Conservation (phyloP, 2,329 filamentous ascomycete species). For the Botrytis paeoniae region DNA sequence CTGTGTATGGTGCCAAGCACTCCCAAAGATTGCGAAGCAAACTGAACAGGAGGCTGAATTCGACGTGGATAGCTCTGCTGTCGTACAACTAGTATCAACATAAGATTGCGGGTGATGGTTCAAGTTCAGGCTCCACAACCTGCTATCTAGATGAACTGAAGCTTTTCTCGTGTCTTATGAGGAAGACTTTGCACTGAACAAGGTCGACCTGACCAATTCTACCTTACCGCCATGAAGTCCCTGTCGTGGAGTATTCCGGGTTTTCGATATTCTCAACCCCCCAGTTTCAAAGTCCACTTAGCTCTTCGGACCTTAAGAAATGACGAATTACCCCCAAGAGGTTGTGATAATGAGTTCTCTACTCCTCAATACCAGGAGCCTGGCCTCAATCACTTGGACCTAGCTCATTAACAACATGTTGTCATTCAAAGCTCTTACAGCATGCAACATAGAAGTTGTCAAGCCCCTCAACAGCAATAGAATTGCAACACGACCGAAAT, state of each 20-base stretch:
- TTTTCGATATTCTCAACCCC: neutral
- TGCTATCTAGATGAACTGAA: neutral
- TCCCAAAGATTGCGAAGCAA: neutral
- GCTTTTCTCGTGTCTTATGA: neutral
- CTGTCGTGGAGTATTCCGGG: neutral
- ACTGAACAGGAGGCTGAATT: neutral
- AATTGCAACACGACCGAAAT: neutral
- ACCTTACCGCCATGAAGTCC: neutral
- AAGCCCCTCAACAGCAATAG: neutral
- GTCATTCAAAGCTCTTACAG: neutral
- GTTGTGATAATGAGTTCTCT: neutral
- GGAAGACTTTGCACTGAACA: neutral
- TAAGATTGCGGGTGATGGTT: too few relatives aligned
- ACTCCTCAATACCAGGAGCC: neutral
- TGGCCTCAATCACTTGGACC: neutral
- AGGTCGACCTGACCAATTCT: neutral
- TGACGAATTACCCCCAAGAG: neutral
- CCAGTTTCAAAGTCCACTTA: neutral
- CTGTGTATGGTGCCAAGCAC: neutral
- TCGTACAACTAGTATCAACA: constrained; percentile 66
- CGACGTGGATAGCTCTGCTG: constrained; percentile 51
- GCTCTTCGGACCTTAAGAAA: neutral
- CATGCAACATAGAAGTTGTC: neutral
- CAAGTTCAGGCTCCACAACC: too few relatives aligned
- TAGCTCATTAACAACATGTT: neutral